Evolutionary conservation across 2,329 filamentous ascomycete genomes (phyloP).

Genomic region (Rhynchosporium agropyri): DNA sequence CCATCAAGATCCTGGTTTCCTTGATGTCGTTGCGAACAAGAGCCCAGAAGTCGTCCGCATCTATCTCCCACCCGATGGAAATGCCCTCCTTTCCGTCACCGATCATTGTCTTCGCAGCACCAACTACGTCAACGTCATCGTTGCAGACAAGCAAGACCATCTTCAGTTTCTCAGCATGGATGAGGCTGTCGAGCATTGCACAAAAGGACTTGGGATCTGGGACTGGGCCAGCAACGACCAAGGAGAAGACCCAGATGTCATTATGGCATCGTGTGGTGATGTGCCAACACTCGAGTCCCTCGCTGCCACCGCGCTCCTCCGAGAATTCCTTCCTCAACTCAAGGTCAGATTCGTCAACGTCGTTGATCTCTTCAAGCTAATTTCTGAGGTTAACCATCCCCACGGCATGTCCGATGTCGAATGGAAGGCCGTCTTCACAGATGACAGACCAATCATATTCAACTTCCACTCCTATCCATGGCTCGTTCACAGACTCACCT

Average conservation of each 20-base stretch:
- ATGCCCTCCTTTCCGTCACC: constrained; percentile 74
- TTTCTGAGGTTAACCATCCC: constrained; percentile 69
- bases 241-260: constrained; percentile 68
- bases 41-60: constrained; percentile 78
- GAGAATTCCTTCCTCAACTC: constrained; percentile 70
- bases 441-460: constrained; percentile 73
- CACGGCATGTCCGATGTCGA: constrained; percentile 70
- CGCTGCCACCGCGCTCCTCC: constrained; percentile 72
- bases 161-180: constrained; percentile 77
- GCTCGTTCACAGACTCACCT: constrained; percentile 76
- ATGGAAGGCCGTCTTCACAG: constrained; percentile 72
- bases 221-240: constrained; percentile 73
- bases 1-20: constrained; percentile 79
- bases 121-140: constrained; percentile 82
- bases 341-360: constrained; percentile 81
- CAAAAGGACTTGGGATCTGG: constrained; percentile 79
- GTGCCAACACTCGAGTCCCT: constrained; percentile 74
- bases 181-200: constrained; percentile 73
- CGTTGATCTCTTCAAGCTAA: constrained; percentile 80
- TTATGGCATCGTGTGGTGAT: constrained; percentile 78
- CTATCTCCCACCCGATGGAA: constrained; percentile 79
- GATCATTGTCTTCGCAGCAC: constrained; percentile 72
- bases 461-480: constrained; percentile 86
- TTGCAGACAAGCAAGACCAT: constrained; percentile 79
- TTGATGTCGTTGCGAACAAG: constrained; percentile 80